phyloP scores from a whole-genome alignment of 805 yeast species.

The Candida fluviatilis region DNA sequence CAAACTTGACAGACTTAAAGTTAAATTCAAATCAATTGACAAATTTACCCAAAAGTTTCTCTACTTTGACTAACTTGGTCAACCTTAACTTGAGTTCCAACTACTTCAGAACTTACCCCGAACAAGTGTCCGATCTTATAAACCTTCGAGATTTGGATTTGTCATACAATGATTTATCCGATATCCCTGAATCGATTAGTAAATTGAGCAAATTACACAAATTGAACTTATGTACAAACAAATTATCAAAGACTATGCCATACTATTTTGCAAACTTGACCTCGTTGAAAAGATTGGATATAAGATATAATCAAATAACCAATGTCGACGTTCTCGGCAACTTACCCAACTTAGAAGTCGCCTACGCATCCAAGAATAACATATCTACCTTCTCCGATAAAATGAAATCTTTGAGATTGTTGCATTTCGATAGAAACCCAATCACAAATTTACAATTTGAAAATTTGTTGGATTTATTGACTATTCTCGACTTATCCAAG shows the following conservation, averaged over 20 bases:
- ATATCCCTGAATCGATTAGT: constrained; percentile 59
- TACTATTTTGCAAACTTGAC: constrained; percentile 47
- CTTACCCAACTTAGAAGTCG: constrained; percentile 62
- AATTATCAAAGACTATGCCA: constrained; percentile 51
- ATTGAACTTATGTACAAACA: constrained; percentile 73
- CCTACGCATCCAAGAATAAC: constrained; percentile 70
- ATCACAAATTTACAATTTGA: constrained; percentile 61
- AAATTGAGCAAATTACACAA: constrained; percentile 58
- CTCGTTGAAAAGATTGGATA: constrained; percentile 66
- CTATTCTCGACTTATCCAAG: constrained; percentile 70
- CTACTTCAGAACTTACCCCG: constrained; percentile 57
- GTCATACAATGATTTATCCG: constrained; percentile 70
- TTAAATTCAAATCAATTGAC: constrained; percentile 74
- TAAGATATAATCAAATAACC: constrained; percentile 62
- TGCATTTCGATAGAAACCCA: constrained; percentile 81
- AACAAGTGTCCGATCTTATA: constrained; percentile 54
- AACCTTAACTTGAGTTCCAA: constrained; percentile 79
- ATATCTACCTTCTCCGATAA: constrained; percentile 66
- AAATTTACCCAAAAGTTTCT: constrained; percentile 57
- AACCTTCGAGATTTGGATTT: constrained; percentile 67
- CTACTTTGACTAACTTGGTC: constrained; percentile 49
- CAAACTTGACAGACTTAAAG: constrained; percentile 53
- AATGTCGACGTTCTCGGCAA: constrained; percentile 54
- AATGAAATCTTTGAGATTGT: constrained; percentile 58
- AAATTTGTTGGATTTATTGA: constrained; percentile 54